Base-by-base conservation (phyloP, 1,284 basidiomycete genomes). In the Rhodotorula glutinis region DNA sequence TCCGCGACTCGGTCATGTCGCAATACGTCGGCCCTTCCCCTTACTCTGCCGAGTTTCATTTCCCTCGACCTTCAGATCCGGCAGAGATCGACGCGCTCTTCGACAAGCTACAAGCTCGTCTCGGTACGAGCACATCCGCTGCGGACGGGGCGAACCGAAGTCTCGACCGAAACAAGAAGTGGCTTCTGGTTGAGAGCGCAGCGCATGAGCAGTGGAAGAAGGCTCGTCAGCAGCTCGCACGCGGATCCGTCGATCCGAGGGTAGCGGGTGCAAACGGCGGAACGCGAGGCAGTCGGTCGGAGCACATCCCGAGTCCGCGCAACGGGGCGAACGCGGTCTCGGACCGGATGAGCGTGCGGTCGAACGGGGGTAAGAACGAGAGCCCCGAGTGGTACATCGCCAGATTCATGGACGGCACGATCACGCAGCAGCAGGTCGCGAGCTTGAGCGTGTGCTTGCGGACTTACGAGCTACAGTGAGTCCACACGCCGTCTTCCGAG, bases 141-240 rank as follows among this genome's bases (percentile, higher is more conserved):
- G 68, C 70, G 54, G 33, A 62, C 38, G 70, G 66, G 63, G 84
- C 84, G 29, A 78, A 88, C 53, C 83, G 85, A 1, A 81, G 82
- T 54, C 80, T 93, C 38, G 77, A 85, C 1, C 83, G 89, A 40
- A 89, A 93, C 58, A 92, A 92, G 78, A 98, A 97, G 79, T 98
- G 94, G 94, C 83, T 84, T 70, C 86, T 98, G 76, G 89, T 98
- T 16, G 86, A 89, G 78, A 91, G 87, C 72, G 89, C 91, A 74
- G 88, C 89, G 75, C 87, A 89, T 63, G 83, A 89, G 65, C 85
- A 89, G 52, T 92, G 88, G 86, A 87, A 86, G 74, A 86, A 40
- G 1, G 65, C 63, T 54, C 55, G 70, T 27, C 71, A 73, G 44
- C 66, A 66, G 44, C 23, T 65, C 33, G 67, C 69, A 19, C 69